Evolutionary conservation across 116 monocot species (phyloP).

Genomic region (Papilionanthe hybrid): DNA sequence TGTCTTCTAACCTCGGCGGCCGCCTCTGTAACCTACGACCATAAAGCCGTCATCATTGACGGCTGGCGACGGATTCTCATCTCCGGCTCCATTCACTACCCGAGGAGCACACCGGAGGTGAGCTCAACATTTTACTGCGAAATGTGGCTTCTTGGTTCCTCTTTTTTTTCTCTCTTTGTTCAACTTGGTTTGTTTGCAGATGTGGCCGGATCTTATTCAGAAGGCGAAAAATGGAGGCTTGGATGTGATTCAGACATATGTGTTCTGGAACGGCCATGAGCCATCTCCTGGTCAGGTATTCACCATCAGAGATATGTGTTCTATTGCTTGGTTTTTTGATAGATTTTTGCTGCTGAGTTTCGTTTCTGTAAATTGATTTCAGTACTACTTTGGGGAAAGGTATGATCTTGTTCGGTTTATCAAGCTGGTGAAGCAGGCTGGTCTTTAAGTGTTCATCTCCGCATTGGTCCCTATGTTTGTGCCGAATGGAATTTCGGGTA

Average conservation of each 20-base stretch:
- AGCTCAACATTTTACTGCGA: not conserved
- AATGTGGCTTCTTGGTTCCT: conserved; percentile 12
- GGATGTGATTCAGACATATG: conserved; percentile 88
- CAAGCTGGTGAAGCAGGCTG: conserved; percentile 74
- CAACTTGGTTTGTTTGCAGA: conserved; percentile 31
- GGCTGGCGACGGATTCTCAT: conserved; percentile 57
- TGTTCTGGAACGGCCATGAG: conserved; percentile 88
- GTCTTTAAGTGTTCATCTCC: conserved; percentile 76
- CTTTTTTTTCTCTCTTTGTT: not conserved
- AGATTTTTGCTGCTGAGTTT: conserved; percentile 3
- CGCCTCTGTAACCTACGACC: conserved; percentile 48
- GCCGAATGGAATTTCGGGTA: conserved; percentile 99
- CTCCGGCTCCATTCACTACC: conserved; percentile 72
- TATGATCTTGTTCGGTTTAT: conserved; percentile 74
- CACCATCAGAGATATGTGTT: not conserved
- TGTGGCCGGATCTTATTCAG: conserved; percentile 89
- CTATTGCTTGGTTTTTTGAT: not conserved
- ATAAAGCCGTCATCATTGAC: conserved; percentile 46
- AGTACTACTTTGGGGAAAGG: conserved; percentile 80
- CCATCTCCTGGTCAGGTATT: conserved; percentile 72
- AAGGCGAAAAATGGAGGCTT: conserved; percentile 87
- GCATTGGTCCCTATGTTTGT: conserved; percentile 82
- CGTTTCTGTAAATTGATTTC: conserved; percentile 18
- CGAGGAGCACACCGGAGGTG: conserved; percentile 53
- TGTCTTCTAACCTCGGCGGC: conserved; percentile 4